A percentile compares a stretch with the other conserved stretches of the same genome.
phyloP scores from a whole-genome alignment of 2,329 filamentous ascomycete species.

The Peltaster fructicola region DNA sequence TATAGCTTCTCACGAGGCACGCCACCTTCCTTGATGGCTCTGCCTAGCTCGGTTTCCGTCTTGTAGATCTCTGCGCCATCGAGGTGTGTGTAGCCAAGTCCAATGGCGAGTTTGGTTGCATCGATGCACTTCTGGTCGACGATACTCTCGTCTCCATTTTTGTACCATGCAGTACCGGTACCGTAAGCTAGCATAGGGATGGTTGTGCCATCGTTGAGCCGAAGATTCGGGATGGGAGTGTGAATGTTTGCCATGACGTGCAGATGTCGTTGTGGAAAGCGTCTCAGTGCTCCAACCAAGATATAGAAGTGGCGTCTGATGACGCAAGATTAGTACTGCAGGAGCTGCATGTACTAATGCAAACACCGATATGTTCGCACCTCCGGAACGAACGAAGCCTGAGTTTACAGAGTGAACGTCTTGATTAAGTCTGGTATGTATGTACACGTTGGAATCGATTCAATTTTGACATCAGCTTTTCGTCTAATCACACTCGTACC shows the following conservation, averaged over 20 bases:
- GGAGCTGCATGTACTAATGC: too few species aligned
- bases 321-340: too few species aligned
- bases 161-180: constrained; percentile 52
- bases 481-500: too few species aligned
- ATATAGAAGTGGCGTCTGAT: too few species aligned
- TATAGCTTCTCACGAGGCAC: constrained; percentile 30
- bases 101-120: constrained; percentile 43
- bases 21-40: constrained; percentile 26
- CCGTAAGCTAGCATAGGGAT: constrained; percentile 60
- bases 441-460: too few species aligned
- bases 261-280: too few species aligned
- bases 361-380: too few species aligned
- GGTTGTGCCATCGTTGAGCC: constrained; percentile 55
- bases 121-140: constrained; percentile 42
- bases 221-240: constrained; percentile 39
- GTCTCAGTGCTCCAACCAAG: too few species aligned
- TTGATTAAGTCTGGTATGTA: too few species aligned
- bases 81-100: constrained; percentile 52
- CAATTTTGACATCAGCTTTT: too few species aligned
- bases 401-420: too few species aligned
- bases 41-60: constrained; percentile 32
- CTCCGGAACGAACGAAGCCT: too few species aligned
- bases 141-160: constrained; percentile 28
- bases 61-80: constrained; percentile 53
- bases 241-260: constrained; percentile 20